Conservation (phyloP, 139 green algal genomes). For the Coelastrella sp. region DNA sequence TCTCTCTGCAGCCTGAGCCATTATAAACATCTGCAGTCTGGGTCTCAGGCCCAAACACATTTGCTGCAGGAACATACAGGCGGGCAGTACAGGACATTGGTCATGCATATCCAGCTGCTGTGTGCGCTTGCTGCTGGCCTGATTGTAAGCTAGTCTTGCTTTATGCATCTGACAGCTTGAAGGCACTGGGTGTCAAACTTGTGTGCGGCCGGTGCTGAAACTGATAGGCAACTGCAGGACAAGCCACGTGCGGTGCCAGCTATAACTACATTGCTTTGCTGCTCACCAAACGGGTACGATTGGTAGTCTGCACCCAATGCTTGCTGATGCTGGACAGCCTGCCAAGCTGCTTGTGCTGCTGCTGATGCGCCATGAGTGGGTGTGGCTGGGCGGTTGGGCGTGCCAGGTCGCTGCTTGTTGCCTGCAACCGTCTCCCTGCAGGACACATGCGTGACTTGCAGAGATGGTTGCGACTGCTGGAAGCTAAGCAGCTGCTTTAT, state of each 20-base stretch:
- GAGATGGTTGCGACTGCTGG: background rate
- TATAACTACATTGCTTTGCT: background rate
- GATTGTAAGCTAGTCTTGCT: too few species aligned
- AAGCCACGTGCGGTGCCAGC: background rate
- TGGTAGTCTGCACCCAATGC: conserved; percentile 20
- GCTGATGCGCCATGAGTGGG: background rate
- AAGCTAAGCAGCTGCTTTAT: background rate
- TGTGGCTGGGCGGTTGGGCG: conserved; percentile 1
- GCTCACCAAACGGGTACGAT: conserved; percentile 41
- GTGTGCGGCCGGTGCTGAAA: too few species aligned
- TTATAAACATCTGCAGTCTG: conserved; percentile 30
- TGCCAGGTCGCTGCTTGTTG: background rate
- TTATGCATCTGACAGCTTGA: too few species aligned
- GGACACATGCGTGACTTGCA: background rate
- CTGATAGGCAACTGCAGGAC: background rate
- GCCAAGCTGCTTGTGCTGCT: conserved; percentile 25
- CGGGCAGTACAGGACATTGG: background rate
- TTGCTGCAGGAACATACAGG: conserved; percentile 7
- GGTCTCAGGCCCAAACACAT: conserved; percentile 32
- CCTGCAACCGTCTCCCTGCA: conserved; percentile 3
- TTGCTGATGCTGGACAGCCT: conserved; percentile 9
- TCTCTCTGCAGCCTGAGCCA: conserved; percentile 29
- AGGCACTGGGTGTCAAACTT: too few species aligned
- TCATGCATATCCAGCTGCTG: too few species aligned
- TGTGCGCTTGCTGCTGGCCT: too few species aligned